Conservation (phyloP, 371 early-diverging fungal genomes). For the Lichtheimia ornata region DNA sequence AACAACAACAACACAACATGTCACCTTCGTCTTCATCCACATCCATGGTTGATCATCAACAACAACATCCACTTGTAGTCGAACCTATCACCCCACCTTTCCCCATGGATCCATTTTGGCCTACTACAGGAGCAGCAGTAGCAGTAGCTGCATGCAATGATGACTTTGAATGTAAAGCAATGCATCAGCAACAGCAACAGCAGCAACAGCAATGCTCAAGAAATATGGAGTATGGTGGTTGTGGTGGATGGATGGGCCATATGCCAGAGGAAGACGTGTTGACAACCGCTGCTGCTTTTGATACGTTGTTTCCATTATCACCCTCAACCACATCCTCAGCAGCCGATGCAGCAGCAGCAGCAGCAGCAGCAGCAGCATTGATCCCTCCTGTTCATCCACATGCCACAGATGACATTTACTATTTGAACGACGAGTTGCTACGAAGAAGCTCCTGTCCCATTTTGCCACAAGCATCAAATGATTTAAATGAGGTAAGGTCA, state of each 20-base stretch:
- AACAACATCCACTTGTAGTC: background rate
- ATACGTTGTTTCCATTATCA: background rate
- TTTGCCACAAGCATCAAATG: background rate
- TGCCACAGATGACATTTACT: too few relatives aligned
- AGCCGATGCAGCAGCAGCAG: background rate
- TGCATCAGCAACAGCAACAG: background rate
- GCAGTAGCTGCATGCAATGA: background rate
- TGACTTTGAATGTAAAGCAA: background rate
- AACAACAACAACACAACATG: background rate
- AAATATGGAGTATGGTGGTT: conserved; percentile 3
- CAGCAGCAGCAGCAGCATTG: background rate
- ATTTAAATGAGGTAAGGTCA: conserved; percentile 5
- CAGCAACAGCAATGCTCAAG: background rate
- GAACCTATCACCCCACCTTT: conserved; percentile 6
- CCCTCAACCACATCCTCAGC: background rate
- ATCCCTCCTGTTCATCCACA: background rate
- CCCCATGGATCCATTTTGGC: conserved; percentile 5
- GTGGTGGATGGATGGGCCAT: background rate
- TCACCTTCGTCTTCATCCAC: background rate
- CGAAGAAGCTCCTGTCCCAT: too few relatives aligned
- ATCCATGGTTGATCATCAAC: background rate
- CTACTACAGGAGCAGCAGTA: background rate
- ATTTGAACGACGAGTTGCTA: too few relatives aligned
- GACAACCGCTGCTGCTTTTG: background rate
- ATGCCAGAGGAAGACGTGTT: background rate